Evolutionary conservation across 1,284 basidiomycete species (phyloP), one percentile per base, ranked within the genome.

Genomic region (Naganishia sp.): DNA sequence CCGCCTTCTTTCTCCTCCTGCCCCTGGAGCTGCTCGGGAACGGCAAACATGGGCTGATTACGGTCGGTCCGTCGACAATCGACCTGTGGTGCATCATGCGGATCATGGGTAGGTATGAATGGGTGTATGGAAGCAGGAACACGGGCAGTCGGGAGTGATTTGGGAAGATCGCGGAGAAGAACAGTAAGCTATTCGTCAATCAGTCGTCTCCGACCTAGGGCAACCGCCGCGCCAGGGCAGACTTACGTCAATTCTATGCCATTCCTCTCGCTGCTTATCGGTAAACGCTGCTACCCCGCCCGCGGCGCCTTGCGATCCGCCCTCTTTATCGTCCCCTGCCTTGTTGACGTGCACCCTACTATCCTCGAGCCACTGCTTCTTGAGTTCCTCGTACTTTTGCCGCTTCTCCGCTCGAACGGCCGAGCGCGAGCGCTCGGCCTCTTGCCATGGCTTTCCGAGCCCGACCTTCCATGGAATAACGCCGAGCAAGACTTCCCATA

Each of bases 1-100:
- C 75, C 70, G 51, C 69, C 74, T 63, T 77, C 76, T 54, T 76
- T 77, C 67, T 76, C 76, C 21, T 74, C 70, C 31, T 75, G 68
- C 9, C 75, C 75, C 1, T 61, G 65, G 15, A 63, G 58, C 18
- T 75, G 73, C 1, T 71, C 67, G 2, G 83, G 82, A 3, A 85
- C 84, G 0, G 88, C 84, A 73, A 96, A 99, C 57, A 96, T 82
- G 0, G 90, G 86, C 69, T 97, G 93, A 18, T 85, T 89, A 18
- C 95, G 85, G 77, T 99, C 96, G n/a, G 96, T 98, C 15, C 96
- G 86, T 60, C 95, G 87, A 74, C 95, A 98, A 75, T 99, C 96
- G 58, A 99, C 94, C 74, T 96, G 89, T 70, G 92, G 92, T 41
- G 42, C 45, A 21, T 32, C 39, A 35, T 4, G 35, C 2, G 41